phyloP scores from a whole-genome alignment of 1,284 basidiomycete species.

The Fomitopsis palustris region DNA sequence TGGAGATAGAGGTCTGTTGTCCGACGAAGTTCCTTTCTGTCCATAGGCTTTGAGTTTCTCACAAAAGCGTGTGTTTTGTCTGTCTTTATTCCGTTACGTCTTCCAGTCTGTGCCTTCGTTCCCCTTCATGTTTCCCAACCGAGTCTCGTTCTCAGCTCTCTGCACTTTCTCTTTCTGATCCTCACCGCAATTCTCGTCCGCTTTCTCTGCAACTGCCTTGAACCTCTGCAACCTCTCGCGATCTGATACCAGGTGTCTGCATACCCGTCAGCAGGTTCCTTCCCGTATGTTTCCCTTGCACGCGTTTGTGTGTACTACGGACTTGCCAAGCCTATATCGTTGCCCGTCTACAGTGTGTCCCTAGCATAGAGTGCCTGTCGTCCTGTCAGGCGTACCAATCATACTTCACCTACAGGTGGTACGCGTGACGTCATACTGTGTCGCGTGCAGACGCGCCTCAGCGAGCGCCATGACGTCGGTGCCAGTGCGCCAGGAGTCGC shows the following conservation, averaged over 20 bases:
- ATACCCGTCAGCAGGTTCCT: constrained; percentile 3
- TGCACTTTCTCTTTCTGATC: not conserved
- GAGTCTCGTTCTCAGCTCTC: not conserved
- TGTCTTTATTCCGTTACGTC: constrained; percentile 17
- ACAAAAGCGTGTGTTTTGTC: constrained; percentile 4
- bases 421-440: constrained; percentile 11
- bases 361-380: not conserved
- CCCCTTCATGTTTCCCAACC: not conserved
- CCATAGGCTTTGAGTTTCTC: constrained; percentile 2
- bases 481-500: not conserved
- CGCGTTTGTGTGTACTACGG: constrained; percentile 4
- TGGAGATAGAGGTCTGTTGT: not conserved
- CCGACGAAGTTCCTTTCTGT: not conserved
- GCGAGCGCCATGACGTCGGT: not conserved
- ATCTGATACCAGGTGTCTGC: constrained; percentile 6
- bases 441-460: not conserved
- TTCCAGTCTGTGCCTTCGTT: not conserved
- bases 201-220: not conserved
- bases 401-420: not conserved
- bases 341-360: not conserved
- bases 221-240: not conserved
- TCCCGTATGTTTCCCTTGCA: not conserved
- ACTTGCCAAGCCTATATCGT: not conserved
- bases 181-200: not conserved
- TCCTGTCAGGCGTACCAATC: not conserved